Conservation (phyloP, 306 rosid species). For the Fragaria ananassa region DNA sequence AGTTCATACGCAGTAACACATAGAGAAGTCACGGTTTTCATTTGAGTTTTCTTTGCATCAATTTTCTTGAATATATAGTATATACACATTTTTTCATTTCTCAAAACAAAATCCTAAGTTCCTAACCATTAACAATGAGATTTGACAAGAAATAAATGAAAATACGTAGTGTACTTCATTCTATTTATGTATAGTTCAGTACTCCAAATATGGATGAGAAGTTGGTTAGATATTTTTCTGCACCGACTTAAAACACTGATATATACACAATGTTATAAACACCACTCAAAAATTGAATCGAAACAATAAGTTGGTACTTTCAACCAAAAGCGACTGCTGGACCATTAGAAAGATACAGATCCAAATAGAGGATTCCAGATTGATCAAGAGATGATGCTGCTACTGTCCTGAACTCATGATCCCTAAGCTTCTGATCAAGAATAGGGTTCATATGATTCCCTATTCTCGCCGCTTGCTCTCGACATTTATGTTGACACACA, state of each 20-base stretch:
- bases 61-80: background rate
- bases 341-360: constrained; percentile 1
- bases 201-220: background rate
- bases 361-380: background rate
- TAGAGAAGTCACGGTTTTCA: background rate
- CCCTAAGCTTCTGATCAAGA: background rate
- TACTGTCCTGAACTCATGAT: background rate
- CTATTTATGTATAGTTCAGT: background rate
- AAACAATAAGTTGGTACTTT: background rate
- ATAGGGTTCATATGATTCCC: background rate
- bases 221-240: background rate
- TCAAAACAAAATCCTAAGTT: background rate
- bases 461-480: background rate
- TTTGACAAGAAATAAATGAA: background rate
- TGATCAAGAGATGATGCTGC: background rate
- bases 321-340: background rate
- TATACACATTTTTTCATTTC: background rate
- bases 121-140: background rate
- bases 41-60: background rate
- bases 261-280: background rate
- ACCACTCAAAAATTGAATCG: background rate
- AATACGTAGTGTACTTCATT: background rate
- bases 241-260: background rate
- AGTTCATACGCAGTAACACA: background rate
- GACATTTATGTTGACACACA: background rate